Base-by-base conservation (phyloP, 345 rosid genomes). In the Lepidium didymum region DNA sequence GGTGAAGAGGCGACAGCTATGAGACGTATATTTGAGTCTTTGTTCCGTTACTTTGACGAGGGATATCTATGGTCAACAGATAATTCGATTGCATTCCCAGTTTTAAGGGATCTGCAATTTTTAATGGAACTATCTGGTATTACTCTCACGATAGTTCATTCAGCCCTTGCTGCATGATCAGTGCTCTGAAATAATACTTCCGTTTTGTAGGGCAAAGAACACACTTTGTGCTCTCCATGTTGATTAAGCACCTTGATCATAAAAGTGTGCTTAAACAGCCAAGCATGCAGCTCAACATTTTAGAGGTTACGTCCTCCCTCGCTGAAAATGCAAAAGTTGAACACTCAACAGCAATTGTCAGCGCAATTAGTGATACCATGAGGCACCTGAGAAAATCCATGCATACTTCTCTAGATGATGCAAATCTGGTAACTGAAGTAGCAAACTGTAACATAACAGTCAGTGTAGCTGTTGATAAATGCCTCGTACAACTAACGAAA, bases 181-280 rank as follows among this genome's bases (percentile, higher is more conserved):
- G 62, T 57, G 52, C n/a, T 42, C 54, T 76, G 5, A 69, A 18
- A 43, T 56, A 62, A 23, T 58, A 69, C 36, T 75, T n/a, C 16
- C 44, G 44, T 76, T 53, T 46, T 64, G 66, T 81, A 93, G 98
- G 97, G 67, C 96, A 85, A 63, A 85, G 84, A 78, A 80, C 91
- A 49, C 99, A 94, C 79, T 84, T 85, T 81, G 51, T 94, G 78
- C 82, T 94, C 38, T 91, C 96, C 49, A 83, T 82, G 77, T 77
- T 94, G 83, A 79, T 94, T 67, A 94, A 91, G 80, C 99, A 94
- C 78, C 97, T 94, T 47, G 99, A 91, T 78, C 93, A 91, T 78
- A 89, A 88, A 81, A 89, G 80, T 74, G 87, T 89, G 79, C 86
- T 91, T 29, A 89, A 91, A 77, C 78, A 85, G 50, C 96, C 87